Base-by-base conservation (phyloP, 352 stramenopile genomes). In the Pythium guiyangense region DNA sequence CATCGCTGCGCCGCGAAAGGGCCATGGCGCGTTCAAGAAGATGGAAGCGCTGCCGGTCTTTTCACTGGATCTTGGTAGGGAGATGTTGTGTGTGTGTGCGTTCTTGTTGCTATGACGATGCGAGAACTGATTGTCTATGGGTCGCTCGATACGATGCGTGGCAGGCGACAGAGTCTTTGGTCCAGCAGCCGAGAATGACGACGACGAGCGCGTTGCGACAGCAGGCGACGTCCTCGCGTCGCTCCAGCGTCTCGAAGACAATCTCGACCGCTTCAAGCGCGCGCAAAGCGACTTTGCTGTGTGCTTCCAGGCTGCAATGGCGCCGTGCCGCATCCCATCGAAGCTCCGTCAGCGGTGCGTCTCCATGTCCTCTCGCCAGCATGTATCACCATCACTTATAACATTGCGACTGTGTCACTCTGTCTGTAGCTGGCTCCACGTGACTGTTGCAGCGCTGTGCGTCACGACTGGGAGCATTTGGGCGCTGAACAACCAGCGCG, bases 401-500 rank as follows among this genome's bases (percentile, higher is more conserved):
- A n/a, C n/a, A n/a, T n/a, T n/a, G n/a, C n/a, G n/a, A n/a, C n/a
- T n/a, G n/a, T n/a, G n/a, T n/a, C n/a, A n/a, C n/a, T n/a, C n/a
- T n/a, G 18, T 9, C 4, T n/a, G 26, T 57, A 82, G 70, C 6
- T 92, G 82, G 82, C 66, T 90, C 1, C 82, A 90, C 39, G 58
- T 89, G 14, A 70, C 79, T 3, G 62, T 86, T 2, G 66, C 78
- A 11, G 76, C 64, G 12, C 70, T 85, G 18, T 86, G 78, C 25
- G 64, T 88, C 3, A 72, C 67, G 45, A 76, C 75, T 20, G 82
- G 77, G 11, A 71, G 68, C 11, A 58, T 86, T 6, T 92, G 79
- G 79, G 67, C 88, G 2, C 37, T 78, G 8, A 82, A 77, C 27
- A 85, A 92, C 64, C 80, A 88, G 60, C 63, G 70, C 14, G 79